phyloP scores from a whole-genome alignment of 164 flowering plant species.

The Annona squamosa region DNA sequence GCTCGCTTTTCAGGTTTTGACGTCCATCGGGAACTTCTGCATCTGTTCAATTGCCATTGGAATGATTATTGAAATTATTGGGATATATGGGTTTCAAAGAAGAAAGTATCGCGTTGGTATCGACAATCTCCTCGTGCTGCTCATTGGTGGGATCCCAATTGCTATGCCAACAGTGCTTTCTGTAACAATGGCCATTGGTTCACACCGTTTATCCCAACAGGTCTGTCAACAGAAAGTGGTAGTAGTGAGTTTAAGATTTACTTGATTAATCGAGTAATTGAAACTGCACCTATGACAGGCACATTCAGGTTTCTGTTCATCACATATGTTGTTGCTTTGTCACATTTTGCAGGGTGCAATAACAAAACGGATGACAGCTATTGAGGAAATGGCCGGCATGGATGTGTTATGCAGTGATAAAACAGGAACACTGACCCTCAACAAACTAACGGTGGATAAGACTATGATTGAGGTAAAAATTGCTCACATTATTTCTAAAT shows the following conservation, averaged over 20 bases:
- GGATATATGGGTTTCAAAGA: slow-evolving; percentile 39
- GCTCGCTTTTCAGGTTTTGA: slow-evolving; percentile 44
- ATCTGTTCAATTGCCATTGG: slow-evolving; percentile 70
- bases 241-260: not conserved
- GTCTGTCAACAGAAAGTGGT: slow-evolving; percentile 23
- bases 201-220: slow-evolving; percentile 73
- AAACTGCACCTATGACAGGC: not conserved
- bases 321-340: not conserved
- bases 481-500: not conserved
- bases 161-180: slow-evolving; percentile 86
- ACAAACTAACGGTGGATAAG: slow-evolving; percentile 62
- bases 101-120: slow-evolving; percentile 49
- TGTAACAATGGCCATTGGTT: slow-evolving; percentile 81
- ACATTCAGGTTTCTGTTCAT: not conserved
- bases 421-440: slow-evolving; percentile 70
- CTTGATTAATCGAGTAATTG: not conserved
- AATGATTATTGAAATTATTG: slow-evolving; percentile 57
- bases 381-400: slow-evolving; percentile 86
- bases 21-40: slow-evolving; percentile 78
- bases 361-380: slow-evolving; percentile 83
- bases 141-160: slow-evolving; percentile 84
- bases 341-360: slow-evolving; percentile 58
- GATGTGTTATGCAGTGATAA: slow-evolving; percentile 85
- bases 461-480: slow-evolving; percentile 56
- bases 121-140: slow-evolving; percentile 63